Base-by-base conservation (phyloP, 331 rosid genomes). In the Malus hybrid region DNA sequence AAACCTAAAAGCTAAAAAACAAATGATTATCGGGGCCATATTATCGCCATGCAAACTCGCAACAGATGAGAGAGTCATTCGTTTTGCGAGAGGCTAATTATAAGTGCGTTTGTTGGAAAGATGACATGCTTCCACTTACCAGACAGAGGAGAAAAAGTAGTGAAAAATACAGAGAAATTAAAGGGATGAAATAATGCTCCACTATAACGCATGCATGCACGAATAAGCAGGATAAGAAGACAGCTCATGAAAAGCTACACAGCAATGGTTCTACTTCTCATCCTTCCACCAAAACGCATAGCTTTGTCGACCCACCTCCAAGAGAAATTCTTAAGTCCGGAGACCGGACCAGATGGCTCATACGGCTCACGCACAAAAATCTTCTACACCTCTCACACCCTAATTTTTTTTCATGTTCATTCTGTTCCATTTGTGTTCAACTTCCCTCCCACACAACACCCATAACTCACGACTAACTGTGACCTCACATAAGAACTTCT, bases 61-160 rank as follows among this genome's bases (percentile, higher is more conserved):
- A 39, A 27, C 42, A 19, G 3, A 6, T 10, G 46, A 39, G 39
- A 52, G 70, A 44, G 28, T 5, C 42, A 34, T 65, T 27, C 50
- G 12, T 59, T 3, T 82, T 82, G 46, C 46, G 12, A 39, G 46
- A 39, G 46, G 46, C 4, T 39, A 39, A 39, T 39, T 39, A 39
- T 8, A 39, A 39, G 46, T 39, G 46, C 46, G 46, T 39, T 39
- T 9, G 46, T 9, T 39, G 86, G 86, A 83, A 73, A 10, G 63
- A 67, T 85, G 88, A 85, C 84, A 80, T 33, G 73, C 70, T 72
- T 86, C 88, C 90, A 84, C 85, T 48, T 28, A 18, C n/a, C 48
- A 2, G 57, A 15, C 19, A 19, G 12, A 64, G 24, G 77, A 52
- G 22, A 72, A 55, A 55, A 48, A 32, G 12, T 5, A 3, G 13